Evolutionary conservation across 1,284 basidiomycete genomes (phyloP), one percentile per base, ranked within the genome.

Genomic region (Pseudozyma hubeiensis): DNA sequence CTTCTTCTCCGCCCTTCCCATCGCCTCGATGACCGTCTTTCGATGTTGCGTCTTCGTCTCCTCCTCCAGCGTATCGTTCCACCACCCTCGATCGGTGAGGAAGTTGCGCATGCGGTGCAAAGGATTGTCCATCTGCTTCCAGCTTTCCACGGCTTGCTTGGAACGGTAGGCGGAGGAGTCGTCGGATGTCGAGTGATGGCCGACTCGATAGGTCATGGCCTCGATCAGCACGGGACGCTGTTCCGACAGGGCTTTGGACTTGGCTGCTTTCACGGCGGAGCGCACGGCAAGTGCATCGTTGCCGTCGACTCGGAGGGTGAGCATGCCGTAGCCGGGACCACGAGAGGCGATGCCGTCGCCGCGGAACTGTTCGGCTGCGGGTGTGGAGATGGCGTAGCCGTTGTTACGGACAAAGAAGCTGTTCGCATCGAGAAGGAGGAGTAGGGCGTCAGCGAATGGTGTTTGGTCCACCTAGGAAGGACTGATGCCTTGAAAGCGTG

Each of bases 101-200:
- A 90, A 97, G 17, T 90, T 84, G 41, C 93, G 89, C 88, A 95
- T 92, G 39, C 95, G 90, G 48, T 89, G 88, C 61, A 95, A 89
- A 1, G 94, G 94, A 83, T 95, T 95, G 78, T 96, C 93, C 84
- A 76, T 72, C 55, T 75, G 69, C 58, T 77, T 81, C 79, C 79
- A 81, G 65, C 62, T 70, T 31, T 79, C 77, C 7, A 79, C 77
- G 2, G 74, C 67, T 30, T 77, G 53, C 39, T 70, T 73, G 55
- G 72, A 71, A n/a, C 78, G 80, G 85, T 97, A 97, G 30, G 93
- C 93, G 78, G 92, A 93, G 16, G 93, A 94, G 85, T 97, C 94
- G 83, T 97, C 94, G 11, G 93, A 94, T 33, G 94, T 97, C 14
- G 92, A 94, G 84, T 97, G 94, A 83, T 97, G 94, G n/a, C 94